phyloP scores from a whole-genome alignment of 306 rosid species.

The Castanea mollissima region DNA sequence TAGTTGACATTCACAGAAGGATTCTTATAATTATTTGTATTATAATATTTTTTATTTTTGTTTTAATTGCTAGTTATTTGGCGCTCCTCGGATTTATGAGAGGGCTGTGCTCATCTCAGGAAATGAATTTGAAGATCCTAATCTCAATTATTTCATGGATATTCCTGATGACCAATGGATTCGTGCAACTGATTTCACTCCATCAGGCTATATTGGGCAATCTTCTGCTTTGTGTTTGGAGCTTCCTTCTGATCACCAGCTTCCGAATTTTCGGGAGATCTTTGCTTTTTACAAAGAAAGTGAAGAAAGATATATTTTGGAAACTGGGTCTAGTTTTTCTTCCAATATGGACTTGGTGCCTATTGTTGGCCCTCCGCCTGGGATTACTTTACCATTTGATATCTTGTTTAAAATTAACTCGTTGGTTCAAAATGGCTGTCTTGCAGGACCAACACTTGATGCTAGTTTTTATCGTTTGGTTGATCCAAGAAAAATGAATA shows the following conservation, averaged over 20 bases:
- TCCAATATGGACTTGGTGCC: slow-evolving; percentile 48
- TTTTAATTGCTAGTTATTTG: slow-evolving; percentile 42
- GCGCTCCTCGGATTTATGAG: slow-evolving; percentile 73
- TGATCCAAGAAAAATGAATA: slow-evolving; percentile 38
- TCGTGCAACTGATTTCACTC: slow-evolving; percentile 72
- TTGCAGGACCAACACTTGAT: slow-evolving; percentile 66
- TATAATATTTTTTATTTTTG: slow-evolving; percentile 1
- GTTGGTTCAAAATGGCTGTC: slow-evolving; percentile 64
- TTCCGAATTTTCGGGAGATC: slow-evolving; percentile 60
- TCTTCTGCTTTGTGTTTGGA: slow-evolving; percentile 65
- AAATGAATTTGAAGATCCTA: slow-evolving; percentile 30
- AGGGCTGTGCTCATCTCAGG: slow-evolving; percentile 19
- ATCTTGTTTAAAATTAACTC: slow-evolving; percentile 65
- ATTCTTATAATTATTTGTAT: not conserved
- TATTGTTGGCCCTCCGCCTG: slow-evolving; percentile 58
- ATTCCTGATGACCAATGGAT: slow-evolving; percentile 60
- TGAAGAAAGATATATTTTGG: slow-evolving; percentile 30
- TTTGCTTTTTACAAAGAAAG: slow-evolving; percentile 55
- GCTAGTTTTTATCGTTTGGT: slow-evolving; percentile 47
- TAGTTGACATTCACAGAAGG: not conserved
- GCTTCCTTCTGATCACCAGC: slow-evolving; percentile 43
- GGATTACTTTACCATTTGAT: slow-evolving; percentile 50
- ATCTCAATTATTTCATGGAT: slow-evolving; percentile 31
- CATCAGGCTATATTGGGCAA: slow-evolving; percentile 52
- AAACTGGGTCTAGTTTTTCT: slow-evolving; percentile 45